Evolutionary conservation across 495 filamentous ascomycete genomes (phyloP).

Genomic region (Letharia columbiana): DNA sequence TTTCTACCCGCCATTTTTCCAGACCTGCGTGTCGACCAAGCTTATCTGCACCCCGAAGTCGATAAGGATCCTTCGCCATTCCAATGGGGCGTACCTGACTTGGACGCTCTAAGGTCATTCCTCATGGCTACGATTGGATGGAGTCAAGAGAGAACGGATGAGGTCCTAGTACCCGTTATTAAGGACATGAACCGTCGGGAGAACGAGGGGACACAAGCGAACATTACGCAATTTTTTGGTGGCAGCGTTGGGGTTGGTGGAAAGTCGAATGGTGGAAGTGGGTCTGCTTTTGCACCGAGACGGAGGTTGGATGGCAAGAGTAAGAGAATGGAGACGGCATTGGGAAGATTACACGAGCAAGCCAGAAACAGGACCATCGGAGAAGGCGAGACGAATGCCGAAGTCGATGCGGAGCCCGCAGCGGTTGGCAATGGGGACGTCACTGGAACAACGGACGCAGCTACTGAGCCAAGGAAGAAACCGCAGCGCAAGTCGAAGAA

Average conservation of each 20-base stretch:
- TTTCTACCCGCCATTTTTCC: slow-evolving; percentile 78
- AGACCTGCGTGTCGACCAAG: slow-evolving; percentile 60
- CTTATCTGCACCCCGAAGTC: slow-evolving; percentile 79
- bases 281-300: slow-evolving; percentile 71
- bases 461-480: slow-evolving; percentile 5
- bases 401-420: not conserved
- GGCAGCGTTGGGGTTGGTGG: slow-evolving; percentile 49
- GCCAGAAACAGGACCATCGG: slow-evolving; percentile 33
- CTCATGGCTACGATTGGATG: slow-evolving; percentile 93
- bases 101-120: slow-evolving; percentile 75
- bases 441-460: slow-evolving; percentile 12
- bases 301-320: slow-evolving; percentile 52
- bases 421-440: slow-evolving; percentile 2
- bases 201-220: slow-evolving; percentile 84
- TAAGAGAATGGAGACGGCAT: slow-evolving; percentile 75
- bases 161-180: slow-evolving; percentile 89
- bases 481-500: slow-evolving; percentile 14
- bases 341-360: slow-evolving; percentile 55
- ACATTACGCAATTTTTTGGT: slow-evolving; percentile 85
- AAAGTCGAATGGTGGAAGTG: slow-evolving; percentile 26
- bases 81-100: slow-evolving; percentile 90
- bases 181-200: slow-evolving; percentile 84
- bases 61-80: slow-evolving; percentile 70
- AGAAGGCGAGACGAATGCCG: slow-evolving; percentile 6
- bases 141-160: slow-evolving; percentile 82